phyloP scores from a whole-genome alignment of 2,329 filamentous ascomycete genomes.

The Xylogone sp. region DNA sequence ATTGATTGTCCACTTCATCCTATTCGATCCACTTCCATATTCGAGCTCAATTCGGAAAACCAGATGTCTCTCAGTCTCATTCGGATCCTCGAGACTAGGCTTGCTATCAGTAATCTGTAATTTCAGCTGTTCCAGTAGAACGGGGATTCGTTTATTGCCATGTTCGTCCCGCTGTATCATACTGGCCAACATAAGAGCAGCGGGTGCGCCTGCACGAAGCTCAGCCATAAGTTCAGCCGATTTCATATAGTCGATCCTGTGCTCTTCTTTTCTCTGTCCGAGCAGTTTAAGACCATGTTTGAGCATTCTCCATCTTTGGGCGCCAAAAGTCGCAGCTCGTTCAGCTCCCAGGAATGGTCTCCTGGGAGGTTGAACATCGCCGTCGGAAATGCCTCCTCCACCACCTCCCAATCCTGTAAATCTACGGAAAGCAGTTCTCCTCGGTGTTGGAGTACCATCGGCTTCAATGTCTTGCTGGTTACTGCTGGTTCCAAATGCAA shows the following conservation, averaged over 20 bases:
- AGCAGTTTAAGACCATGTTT: conserved; percentile 83
- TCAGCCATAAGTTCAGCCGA: conserved; percentile 96
- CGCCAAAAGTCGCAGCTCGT: conserved; percentile 68
- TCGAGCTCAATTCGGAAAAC: conserved; percentile 91
- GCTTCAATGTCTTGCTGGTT: conserved; percentile 45
- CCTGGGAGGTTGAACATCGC: conserved; percentile 53
- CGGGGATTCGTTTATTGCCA: conserved; percentile 89
- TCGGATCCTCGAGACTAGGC: conserved; percentile 51
- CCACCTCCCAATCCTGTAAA: conserved; percentile 61
- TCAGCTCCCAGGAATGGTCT: conserved; percentile 59
- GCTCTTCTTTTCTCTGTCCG: conserved; percentile 77
- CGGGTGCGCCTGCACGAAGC: conserved; percentile 85
- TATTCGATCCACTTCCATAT: conserved; percentile 90
- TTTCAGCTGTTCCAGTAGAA: conserved; percentile 92
- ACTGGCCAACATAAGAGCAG: conserved; percentile 89
- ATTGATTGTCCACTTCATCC: conserved; percentile 95
- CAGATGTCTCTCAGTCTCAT: conserved; percentile 64
- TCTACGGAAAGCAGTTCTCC: conserved; percentile 61
- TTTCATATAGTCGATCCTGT: conserved; percentile 86
- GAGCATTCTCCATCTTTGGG: conserved; percentile 86
- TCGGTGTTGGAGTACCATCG: conserved; percentile 48
- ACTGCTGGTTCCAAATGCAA: conserved; percentile 41
- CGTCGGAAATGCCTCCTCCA: conserved; percentile 60
- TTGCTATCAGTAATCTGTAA: conserved; percentile 78
- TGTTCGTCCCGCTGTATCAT: conserved; percentile 98